These are phyloP conservation scores for Nematocida minor DNA, from an alignment of 371 early-diverging fungal genomes.

Conservation along the genomic window DNA sequence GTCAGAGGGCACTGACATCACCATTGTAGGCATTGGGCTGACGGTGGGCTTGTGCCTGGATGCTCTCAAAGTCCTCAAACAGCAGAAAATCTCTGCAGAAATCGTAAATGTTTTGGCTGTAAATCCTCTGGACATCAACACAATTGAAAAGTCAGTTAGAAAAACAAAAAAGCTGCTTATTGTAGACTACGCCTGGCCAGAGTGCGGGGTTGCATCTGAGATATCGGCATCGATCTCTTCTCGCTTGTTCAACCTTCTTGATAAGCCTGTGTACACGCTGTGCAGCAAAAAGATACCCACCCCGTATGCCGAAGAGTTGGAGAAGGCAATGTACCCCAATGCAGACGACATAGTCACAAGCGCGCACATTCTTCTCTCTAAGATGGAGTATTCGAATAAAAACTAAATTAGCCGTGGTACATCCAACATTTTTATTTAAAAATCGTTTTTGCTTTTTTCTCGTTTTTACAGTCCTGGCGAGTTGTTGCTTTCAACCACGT, in stretches of 20 bases:
- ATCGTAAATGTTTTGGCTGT: slow-evolving; percentile 95
- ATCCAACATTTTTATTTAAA: no score
- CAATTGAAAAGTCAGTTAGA: slow-evolving; percentile 81
- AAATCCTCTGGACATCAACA: slow-evolving; percentile 84
- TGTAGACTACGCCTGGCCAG: slow-evolving; percentile 93
- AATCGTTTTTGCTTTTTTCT: no score
- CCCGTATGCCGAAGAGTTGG: slow-evolving; percentile 91
- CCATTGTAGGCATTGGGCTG: slow-evolving; percentile 85
- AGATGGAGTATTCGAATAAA: slow-evolving; percentile 3
- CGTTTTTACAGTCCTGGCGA: neutral
- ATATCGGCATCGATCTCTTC: slow-evolving; percentile 89
- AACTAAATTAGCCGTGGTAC: neutral
- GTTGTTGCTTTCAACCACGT: neutral
- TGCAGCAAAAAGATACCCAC: slow-evolving; percentile 94
- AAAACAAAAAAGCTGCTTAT: slow-evolving; percentile 92
- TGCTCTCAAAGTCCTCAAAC: slow-evolving; percentile 80
- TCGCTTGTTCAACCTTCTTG: slow-evolving; percentile 73
- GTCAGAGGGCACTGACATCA: slow-evolving; percentile 73
- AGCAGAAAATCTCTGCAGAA: slow-evolving; percentile 73
- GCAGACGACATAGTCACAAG: slow-evolving; percentile 70
- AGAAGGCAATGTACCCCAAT: slow-evolving; percentile 78
- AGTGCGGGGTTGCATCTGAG: slow-evolving; percentile 89
- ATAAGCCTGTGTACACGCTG: slow-evolving; percentile 83
- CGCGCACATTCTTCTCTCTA: slow-evolving; percentile 9
- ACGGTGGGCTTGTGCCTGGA: slow-evolving; percentile 78